These are phyloP conservation scores for Maudiozyma humilis DNA, from an alignment of 1,139 yeast genomes.

Conservation along the genomic window DNA sequence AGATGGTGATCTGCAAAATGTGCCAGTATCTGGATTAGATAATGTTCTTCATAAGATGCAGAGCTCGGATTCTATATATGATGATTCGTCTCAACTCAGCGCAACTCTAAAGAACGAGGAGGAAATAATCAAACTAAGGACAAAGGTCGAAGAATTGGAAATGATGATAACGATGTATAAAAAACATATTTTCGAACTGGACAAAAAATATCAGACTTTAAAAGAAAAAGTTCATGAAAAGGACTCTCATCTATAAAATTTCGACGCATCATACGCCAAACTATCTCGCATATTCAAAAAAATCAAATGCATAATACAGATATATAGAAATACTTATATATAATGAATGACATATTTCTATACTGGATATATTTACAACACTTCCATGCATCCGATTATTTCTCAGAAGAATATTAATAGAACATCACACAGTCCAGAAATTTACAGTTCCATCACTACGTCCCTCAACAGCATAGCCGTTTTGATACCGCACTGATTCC, in stretches of 20 bases:
- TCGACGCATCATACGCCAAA: neutral
- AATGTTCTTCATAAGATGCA: neutral
- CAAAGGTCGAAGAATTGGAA: slow-evolving; percentile 82
- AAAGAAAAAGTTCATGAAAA: slow-evolving; percentile 11
- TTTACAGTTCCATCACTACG: slow-evolving; percentile 49
- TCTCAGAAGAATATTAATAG: neutral
- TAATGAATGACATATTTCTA: neutral
- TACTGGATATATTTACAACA: neutral
- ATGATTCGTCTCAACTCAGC: slow-evolving; percentile 5
- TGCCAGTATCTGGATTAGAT: neutral
- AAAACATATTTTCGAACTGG: slow-evolving; percentile 74
- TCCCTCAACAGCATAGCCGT: slow-evolving; percentile 59
- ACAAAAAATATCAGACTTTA: slow-evolving; percentile 29
- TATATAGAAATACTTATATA: neutral
- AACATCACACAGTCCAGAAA: slow-evolving; percentile 43
- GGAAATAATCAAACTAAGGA: slow-evolving; percentile 50
- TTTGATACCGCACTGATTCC: slow-evolving; percentile 40
- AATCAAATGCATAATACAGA: neutral
- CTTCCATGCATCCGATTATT: neutral
- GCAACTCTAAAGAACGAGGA: slow-evolving; percentile 28
- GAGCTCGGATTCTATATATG: neutral
- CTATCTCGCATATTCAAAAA: neutral
- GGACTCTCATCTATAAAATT: neutral
- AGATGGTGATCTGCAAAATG: neutral
- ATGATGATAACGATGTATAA: slow-evolving; percentile 80